Evolutionary conservation across 2,329 filamentous ascomycete species (phyloP).

Genomic region (Chaetoscypha palmicola): DNA sequence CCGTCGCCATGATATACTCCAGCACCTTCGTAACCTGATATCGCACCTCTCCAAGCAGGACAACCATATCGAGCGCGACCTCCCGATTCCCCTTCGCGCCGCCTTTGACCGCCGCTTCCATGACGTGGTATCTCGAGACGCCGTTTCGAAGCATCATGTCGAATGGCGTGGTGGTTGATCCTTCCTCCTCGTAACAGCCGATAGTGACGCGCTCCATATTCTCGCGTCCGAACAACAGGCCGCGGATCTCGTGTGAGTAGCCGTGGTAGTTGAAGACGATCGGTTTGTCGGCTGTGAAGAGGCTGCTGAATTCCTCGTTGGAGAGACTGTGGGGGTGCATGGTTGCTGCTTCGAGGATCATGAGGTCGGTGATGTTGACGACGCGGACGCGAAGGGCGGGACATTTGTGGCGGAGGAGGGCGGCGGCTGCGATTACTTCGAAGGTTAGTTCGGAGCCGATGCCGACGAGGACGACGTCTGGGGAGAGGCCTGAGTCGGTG

Average conservation of each 20-base stretch:
- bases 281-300: conserved; percentile 50
- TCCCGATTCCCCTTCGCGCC: conserved; percentile 42
- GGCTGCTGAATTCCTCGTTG: conserved; percentile 42
- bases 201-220: conserved; percentile 46
- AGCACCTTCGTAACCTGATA: conserved; percentile 41
- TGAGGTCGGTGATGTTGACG: conserved; percentile 59
- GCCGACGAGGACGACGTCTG: conserved; percentile 57
- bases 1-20: conserved; percentile 45
- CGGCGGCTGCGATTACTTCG: conserved; percentile 55
- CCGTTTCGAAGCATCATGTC: conserved; percentile 62
- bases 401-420: conserved; percentile 42
- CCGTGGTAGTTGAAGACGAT: conserved; percentile 64
- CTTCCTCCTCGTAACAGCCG: conserved; percentile 57
- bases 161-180: conserved; percentile 60
- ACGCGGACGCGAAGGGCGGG: conserved; percentile 52
- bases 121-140: conserved; percentile 54
- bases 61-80: conserved; percentile 51
- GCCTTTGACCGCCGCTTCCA: conserved; percentile 44
- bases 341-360: conserved; percentile 51
- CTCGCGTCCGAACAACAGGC: conserved; percentile 52
- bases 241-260: conserved; percentile 53
- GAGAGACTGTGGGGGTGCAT: conserved; percentile 53
- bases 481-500: conserved; percentile 46
- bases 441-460: conserved; percentile 61
- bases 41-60: conserved; percentile 50